Evolutionary conservation across 371 early-diverging fungal species (phyloP), one percentile per base, ranked within the genome.

Genomic region (Mucor plumbeus): DNA sequence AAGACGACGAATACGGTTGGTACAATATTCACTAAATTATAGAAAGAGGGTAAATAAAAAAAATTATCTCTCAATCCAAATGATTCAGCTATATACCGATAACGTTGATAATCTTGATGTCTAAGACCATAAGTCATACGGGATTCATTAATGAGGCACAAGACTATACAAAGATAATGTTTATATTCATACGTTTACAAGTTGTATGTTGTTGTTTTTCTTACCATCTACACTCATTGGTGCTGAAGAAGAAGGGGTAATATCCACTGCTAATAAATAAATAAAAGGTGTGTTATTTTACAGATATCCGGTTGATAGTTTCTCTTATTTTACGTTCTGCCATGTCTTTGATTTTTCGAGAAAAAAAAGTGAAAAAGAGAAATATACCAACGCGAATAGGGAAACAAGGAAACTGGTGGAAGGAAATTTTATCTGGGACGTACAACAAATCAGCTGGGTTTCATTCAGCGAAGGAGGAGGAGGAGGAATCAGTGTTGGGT

Each of bases 51-150:
- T 48, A 13, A 59, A 36, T 31, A 15, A 61, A 19, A 14, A 19
- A 31, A 6, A 14, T 54, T 1, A 17, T 13, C 34, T 40, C 17
- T 26, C 3, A 26, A 3, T 26, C 26, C 3, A 26, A 26, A 26
- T 26, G 13, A 50, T 9, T 31, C 13, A 9, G 26, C 31, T 4
- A 53, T 3, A 63, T 82, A 87, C 87, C 90, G 81, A 70, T 94
- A 94, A 9, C 93, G 89, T 53, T 87, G 83, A 61, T 92, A 93
- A 67, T 94, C 95, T 72, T 92, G 87, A 62, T 92, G 93, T 65
- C 94, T 85, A 38, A 94, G 73, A 34, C 95, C 95, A 77, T 94
- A 90, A 10, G 88, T 88, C 77, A 88, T 87, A n/a, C 94, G 86
- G 8, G 90, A 86, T 31, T 91, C 91, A 67, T 85, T 86, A n/a